Percentiles rank a stretch among this genome's conserved stretches.
Evolutionary conservation across 768 basidiomycete species (phyloP).

Genomic region (Serpula lacrymans): DNA sequence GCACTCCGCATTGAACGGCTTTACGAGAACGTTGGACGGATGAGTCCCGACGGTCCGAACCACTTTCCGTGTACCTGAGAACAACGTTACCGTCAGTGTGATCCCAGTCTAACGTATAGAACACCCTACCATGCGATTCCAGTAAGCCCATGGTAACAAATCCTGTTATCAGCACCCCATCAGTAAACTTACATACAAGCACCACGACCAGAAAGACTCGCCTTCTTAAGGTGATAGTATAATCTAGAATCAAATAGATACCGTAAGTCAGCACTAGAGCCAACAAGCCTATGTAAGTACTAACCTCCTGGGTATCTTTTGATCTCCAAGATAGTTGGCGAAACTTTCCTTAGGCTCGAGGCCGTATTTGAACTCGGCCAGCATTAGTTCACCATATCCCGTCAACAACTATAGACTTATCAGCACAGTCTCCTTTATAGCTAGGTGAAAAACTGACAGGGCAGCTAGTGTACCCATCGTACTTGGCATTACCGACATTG

Average conservation of each 20-base stretch:
- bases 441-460: slow-evolving; percentile 49
- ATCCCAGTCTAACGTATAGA: slow-evolving; percentile 5
- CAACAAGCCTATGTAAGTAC: too few species aligned
- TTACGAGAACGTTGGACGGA: slow-evolving; percentile 37
- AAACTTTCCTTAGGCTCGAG: slow-evolving; percentile 87
- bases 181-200: not conserved
- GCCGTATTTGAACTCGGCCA: slow-evolving; percentile 95
- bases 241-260: too few species aligned
- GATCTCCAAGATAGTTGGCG: slow-evolving; percentile 60
- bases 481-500: slow-evolving; percentile 61
- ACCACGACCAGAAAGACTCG: slow-evolving; percentile 18
- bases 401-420: slow-evolving; percentile 58
- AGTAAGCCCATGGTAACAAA: slow-evolving; percentile 55
- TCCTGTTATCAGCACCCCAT: slow-evolving; percentile 16
- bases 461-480: slow-evolving; percentile 89
- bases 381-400: slow-evolving; percentile 77
- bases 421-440: slow-evolving; percentile 5
- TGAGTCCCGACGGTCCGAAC: slow-evolving; percentile 44
- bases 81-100: too few species aligned
- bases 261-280: too few species aligned
- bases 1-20: too few species aligned
- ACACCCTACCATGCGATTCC: slow-evolving; percentile 61
- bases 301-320: slow-evolving; percentile 71
- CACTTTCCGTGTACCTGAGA: slow-evolving; percentile 39
- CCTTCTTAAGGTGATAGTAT: slow-evolving; percentile 90